Evolutionary conservation across 108 stramenopile genomes (phyloP), one percentile per base, ranked within the genome.

Genomic region (Epithemia pelagica): DNA sequence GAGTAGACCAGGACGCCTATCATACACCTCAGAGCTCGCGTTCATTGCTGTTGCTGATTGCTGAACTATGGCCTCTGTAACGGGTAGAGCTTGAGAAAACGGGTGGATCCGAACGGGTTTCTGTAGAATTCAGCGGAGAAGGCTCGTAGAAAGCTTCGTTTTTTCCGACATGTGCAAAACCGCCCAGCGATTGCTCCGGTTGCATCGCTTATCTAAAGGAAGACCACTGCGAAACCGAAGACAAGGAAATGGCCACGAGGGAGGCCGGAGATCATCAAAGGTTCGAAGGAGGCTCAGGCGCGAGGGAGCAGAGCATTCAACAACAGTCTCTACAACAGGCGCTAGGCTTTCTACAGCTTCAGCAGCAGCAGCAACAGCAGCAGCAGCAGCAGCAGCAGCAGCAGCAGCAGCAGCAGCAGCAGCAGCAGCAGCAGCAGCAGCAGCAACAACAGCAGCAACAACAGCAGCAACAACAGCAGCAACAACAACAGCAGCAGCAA

Each of bases 371-470:
- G 20, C 52, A 52, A 52, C 52, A 52, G 20, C 52, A 15, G 15
- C 19, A 52, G 52, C 20, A 15, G 19, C 19, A 52, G 52, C 20
- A 15, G 19, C 19, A 15, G 52, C 20, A 15, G 52, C 52, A 52
- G 20, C 52, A 52, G 15, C 52, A 52, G 15, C 15, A 52, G 15
- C 52, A 52, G 20, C 52, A 19, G 52, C 52, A 52, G 20, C 52
- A 19, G 58, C 23, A 58, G 22, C 18, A 22, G 58, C 10, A 58
- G 25, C 8, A 20, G 22, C 21, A n/a, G 5, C 5, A 37, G 18
- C 25, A 62, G 28, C 61, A 62, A 62, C 61, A 62, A 62, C 61
- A 28, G 32, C 32, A 51, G 37, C n/a, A 37, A 22, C 33, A 64
- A 64, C 63, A 64, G 37, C n/a, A 33, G 20, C 22, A 5, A 21